Evolutionary conservation across 306 rosid genomes (phyloP).

Genomic region (Trifolium pratense): DNA sequence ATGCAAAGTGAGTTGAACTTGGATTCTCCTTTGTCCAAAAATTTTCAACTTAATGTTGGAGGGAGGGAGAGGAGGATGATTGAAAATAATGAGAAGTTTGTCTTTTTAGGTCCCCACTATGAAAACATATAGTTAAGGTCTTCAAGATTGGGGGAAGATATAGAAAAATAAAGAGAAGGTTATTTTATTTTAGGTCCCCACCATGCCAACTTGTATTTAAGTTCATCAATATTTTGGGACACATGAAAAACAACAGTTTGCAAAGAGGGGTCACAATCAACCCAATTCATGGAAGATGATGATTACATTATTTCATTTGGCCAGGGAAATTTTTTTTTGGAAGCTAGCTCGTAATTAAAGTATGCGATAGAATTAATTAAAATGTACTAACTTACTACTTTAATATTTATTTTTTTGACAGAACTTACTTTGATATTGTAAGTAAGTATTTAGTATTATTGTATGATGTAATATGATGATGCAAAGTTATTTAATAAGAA

Average conservation of each 20-base stretch:
- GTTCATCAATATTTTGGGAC: constrained; percentile 41
- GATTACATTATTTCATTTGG: constrained; percentile 16
- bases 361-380: background rate
- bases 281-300: constrained; percentile 36
- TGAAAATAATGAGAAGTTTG: constrained; percentile 15
- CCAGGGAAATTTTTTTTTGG: no score
- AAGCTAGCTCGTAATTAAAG: background rate
- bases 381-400: no score
- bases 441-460: no score
- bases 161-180: constrained; percentile 32
- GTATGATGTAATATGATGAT: no score
- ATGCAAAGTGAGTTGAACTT: constrained; percentile 26
- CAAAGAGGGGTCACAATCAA: constrained; percentile 37
- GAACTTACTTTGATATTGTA: no score
- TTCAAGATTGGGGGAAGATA: constrained; percentile 31
- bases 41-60: constrained; percentile 40
- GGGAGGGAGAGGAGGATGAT: background rate
- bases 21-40: constrained; percentile 34
- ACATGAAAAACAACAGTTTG: constrained; percentile 38
- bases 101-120: constrained; percentile 46
- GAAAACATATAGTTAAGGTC: constrained; percentile 34
- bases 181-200: constrained; percentile 47
- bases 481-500: no score
- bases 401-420: no score
- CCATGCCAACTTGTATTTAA: constrained; percentile 35